A percentile compares a stretch with the other conserved stretches of the same genome.
phyloP scores from a whole-genome alignment of 2,329 filamentous ascomycete species.

The Colletotrichum sp. region DNA sequence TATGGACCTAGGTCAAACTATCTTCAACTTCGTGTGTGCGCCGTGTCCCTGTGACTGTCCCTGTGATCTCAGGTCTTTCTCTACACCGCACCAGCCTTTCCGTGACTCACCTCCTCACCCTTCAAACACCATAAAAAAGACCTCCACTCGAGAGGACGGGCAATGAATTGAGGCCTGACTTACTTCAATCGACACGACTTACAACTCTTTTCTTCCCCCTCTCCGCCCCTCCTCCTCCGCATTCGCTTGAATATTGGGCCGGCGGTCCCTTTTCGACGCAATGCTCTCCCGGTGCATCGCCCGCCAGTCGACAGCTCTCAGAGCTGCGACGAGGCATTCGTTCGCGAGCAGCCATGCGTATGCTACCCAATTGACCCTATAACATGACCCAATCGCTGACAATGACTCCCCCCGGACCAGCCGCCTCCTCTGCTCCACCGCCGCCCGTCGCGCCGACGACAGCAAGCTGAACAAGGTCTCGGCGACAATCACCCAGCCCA shows the following conservation, averaged over 20 bases:
- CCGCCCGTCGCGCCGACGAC: conserved; percentile 54
- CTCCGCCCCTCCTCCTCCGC: not conserved
- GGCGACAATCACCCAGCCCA: conserved; percentile 88
- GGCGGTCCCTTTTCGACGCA: conserved; percentile 6
- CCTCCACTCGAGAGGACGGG: not conserved
- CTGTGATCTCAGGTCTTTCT: conserved; percentile 29
- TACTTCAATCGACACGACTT: not conserved
- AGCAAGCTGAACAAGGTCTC: conserved; percentile 84
- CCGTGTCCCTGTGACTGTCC: conserved; percentile 33
- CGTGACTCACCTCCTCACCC: conserved; percentile 22
- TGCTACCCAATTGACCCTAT: not conserved
- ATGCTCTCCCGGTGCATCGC: conserved; percentile 26
- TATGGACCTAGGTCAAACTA: not conserved
- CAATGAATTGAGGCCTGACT: not conserved
- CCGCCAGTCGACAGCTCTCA: conserved; percentile 26
- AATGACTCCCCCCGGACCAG: conserved; percentile 32
- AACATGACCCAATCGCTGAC: not conserved
- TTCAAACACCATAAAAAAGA: not conserved
- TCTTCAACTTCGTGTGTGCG: not conserved
- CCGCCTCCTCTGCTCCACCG: conserved; percentile 56
- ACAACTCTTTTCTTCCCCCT: not conserved
- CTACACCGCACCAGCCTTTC: not conserved
- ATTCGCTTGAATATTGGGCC: not conserved
- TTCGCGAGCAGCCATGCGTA: conserved; percentile 25
- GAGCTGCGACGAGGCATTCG: conserved; percentile 25